These are phyloP conservation scores for Niveomyces coronatus DNA, from an alignment of 2,329 filamentous ascomycete species.

Conservation along the genomic window DNA sequence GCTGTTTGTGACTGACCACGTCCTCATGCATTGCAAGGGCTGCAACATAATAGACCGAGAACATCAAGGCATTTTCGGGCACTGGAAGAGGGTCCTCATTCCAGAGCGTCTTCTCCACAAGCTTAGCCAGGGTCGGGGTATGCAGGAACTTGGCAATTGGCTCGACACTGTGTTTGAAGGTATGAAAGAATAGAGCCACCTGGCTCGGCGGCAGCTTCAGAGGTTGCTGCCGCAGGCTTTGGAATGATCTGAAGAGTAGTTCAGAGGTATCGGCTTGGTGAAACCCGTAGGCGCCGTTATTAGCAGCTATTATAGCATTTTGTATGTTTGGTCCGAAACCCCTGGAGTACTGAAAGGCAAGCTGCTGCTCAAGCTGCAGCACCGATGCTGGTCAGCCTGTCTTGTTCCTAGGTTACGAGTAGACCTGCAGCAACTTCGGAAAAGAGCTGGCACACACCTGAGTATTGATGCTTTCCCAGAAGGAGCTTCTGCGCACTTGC, in stretches of 20 bases:
- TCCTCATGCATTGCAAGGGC: background rate
- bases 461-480: constrained; percentile 8
- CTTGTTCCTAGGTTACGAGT: too few species aligned
- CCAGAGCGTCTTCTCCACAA: constrained; percentile 4
- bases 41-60: constrained; percentile 4
- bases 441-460: too few species aligned
- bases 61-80: constrained; percentile 1
- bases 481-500: background rate
- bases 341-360: background rate
- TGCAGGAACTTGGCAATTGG: constrained; percentile 3
- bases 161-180: constrained; percentile 5
- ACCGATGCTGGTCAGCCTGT: background rate
- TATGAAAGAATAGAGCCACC: constrained; percentile 2
- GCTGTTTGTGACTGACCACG: constrained; percentile 1
- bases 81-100: background rate
- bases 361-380: background rate
- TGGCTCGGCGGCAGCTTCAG: constrained; percentile 4
- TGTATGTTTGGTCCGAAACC: constrained; percentile 1
- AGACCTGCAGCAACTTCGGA: too few species aligned
- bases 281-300: background rate
- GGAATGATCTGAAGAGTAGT: constrained; percentile 5
- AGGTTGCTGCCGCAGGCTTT: constrained; percentile 1
- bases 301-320: background rate
- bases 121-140: background rate
- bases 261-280: background rate